These are phyloP conservation scores for Penstemon eatonii DNA, from an alignment of 257 asterid genomes.

Conservation along the genomic window DNA sequence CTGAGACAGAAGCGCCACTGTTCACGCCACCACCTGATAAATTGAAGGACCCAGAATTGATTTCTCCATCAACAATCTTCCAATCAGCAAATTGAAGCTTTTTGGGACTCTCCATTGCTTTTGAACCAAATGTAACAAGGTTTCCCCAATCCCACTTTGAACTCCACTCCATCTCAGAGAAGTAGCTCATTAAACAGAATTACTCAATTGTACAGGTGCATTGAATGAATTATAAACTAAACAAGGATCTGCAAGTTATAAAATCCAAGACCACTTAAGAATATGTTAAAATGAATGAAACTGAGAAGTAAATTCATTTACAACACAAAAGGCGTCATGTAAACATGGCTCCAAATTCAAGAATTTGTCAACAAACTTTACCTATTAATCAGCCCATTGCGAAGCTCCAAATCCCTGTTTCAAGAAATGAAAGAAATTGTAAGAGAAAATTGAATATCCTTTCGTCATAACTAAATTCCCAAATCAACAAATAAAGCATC, in stretches of 20 bases:
- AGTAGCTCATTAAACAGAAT: conserved; percentile 34
- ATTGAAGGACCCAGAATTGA: conserved; percentile 63
- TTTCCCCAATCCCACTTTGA: conserved; percentile 78
- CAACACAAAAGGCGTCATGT: neutral
- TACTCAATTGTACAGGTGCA: conserved; percentile 31
- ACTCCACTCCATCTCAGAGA: conserved; percentile 74
- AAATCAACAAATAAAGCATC: conserved; percentile 6
- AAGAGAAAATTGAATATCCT: conserved; percentile 10
- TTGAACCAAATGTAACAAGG: conserved; percentile 50
- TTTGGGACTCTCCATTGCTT: conserved; percentile 54
- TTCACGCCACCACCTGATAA: conserved; percentile 51
- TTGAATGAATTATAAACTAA: conserved; percentile 34
- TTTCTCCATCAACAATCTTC: conserved; percentile 66
- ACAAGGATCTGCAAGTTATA: conserved; percentile 32
- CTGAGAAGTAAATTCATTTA: neutral
- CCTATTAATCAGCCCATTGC: conserved; percentile 39
- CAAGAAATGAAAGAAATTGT: conserved; percentile 7
- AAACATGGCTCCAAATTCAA: neutral
- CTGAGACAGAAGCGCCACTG: conserved; percentile 57
- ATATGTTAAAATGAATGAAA: neutral
- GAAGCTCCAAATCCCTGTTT: conserved; percentile 26
- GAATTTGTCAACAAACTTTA: conserved; percentile 20
- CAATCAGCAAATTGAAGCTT: conserved; percentile 68
- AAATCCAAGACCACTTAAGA: conserved; percentile 1
- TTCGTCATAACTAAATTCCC: conserved; percentile 14